Conservation (phyloP, 768 basidiomycete species). For the Russula foetens region DNA sequence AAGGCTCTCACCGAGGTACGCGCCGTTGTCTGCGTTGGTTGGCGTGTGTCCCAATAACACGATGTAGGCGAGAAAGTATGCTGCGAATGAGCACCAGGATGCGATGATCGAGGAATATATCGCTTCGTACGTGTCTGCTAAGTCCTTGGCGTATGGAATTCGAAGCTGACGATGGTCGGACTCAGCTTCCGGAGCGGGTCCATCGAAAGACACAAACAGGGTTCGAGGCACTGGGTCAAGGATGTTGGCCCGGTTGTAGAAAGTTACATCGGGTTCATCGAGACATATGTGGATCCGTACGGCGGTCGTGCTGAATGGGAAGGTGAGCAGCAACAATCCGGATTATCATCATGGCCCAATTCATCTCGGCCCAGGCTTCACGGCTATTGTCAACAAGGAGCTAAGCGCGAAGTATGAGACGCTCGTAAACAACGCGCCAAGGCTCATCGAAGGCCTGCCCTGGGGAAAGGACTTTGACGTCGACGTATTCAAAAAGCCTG, state of each 20-base stretch:
- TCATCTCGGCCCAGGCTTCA: slow-evolving; percentile 52
- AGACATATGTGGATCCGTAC: slow-evolving; percentile 78
- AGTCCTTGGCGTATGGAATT: background rate
- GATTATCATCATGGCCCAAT: background rate
- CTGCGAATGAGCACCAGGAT: slow-evolving; percentile 62
- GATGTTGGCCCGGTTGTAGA: slow-evolving; percentile 85
- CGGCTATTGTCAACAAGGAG: slow-evolving; percentile 80
- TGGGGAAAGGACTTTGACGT: slow-evolving; percentile 56
- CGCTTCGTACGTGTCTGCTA: slow-evolving; percentile 46
- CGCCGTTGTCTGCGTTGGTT: background rate
- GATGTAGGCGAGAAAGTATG: slow-evolving; percentile 59
- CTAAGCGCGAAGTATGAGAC: slow-evolving; percentile 75
- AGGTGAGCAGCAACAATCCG: slow-evolving; percentile 35
- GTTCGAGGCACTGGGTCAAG: slow-evolving; percentile 74
- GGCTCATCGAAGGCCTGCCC: slow-evolving; percentile 71
- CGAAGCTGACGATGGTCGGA: background rate
- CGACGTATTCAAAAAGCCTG: slow-evolving; percentile 70
- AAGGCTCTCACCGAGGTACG: slow-evolving; percentile 52
- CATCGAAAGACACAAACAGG: slow-evolving; percentile 71
- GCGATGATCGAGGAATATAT: slow-evolving; percentile 75
- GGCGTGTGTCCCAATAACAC: background rate
- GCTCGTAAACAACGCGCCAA: slow-evolving; percentile 68
- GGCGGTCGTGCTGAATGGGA: slow-evolving; percentile 93
- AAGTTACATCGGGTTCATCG: slow-evolving; percentile 80
- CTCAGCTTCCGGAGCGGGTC: slow-evolving; percentile 69